Percentiles rank a stretch among this genome's conserved stretches.
Conservation (phyloP, 73 alveolate genomes). For the Symbiodinium natans region DNA sequence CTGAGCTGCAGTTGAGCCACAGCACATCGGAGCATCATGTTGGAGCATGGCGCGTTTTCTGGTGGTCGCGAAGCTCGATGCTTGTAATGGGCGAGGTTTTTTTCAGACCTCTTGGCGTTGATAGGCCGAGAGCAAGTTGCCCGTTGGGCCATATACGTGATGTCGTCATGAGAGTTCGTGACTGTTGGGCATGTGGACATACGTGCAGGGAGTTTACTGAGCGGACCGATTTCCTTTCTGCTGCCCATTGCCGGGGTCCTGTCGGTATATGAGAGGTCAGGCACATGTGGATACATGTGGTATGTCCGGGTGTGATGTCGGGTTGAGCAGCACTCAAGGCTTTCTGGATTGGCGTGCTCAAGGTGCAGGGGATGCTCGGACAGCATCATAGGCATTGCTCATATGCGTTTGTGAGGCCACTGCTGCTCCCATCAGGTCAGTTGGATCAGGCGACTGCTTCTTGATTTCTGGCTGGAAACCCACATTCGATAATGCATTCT, state of each 20-base stretch:
- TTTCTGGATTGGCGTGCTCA: neutral
- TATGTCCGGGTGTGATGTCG: neutral
- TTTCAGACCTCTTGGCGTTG: conserved; percentile 35
- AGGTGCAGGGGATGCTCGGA: neutral
- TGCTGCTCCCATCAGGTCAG: neutral
- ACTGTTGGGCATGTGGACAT: neutral
- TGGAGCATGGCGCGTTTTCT: no score
- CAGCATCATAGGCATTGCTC: neutral
- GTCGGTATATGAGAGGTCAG: neutral
- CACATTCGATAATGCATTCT: no score
- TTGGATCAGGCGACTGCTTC: neutral
- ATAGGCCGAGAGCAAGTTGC: conserved; percentile 50
- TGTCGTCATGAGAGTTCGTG: neutral
- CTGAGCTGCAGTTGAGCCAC: neutral
- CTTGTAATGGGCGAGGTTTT: conserved; percentile 38
- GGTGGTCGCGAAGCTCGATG: no score
- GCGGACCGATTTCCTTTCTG: conserved; percentile 70
- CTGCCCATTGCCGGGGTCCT: conserved; percentile 28
- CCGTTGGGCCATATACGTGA: neutral
- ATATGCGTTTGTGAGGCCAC: neutral
- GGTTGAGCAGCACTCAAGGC: neutral
- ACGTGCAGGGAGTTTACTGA: conserved; percentile 36
- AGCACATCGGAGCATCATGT: no score
- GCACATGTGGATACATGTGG: no score
- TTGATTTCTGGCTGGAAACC: neutral